Percentiles rank a stretch among this genome's conserved stretches.
Evolutionary conservation across 2,329 filamentous ascomycete species (phyloP).

Genomic region (Calycina herbarum): DNA sequence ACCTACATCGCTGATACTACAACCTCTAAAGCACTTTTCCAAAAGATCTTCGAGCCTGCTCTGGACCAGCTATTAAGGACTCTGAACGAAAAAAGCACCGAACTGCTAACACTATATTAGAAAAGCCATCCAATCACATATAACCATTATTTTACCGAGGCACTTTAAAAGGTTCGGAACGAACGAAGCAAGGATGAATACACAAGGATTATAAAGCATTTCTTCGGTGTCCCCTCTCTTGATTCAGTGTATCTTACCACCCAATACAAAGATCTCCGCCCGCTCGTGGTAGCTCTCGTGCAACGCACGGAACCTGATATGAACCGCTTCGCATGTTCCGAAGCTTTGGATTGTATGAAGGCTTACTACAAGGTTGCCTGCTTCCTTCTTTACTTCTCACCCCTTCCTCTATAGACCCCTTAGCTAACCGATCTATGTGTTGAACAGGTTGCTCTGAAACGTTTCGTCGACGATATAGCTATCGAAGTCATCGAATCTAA

Average conservation of each 20-base stretch:
- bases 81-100: too few relatives aligned
- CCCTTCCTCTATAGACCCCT: constrained; percentile 1
- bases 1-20: too few relatives aligned
- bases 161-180: constrained; percentile 33
- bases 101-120: too few relatives aligned
- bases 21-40: too few relatives aligned
- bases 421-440: constrained; percentile 8
- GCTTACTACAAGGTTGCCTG: constrained; percentile 44
- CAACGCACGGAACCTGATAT: too few relatives aligned
- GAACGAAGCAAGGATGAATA: constrained; percentile 22
- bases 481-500: constrained; percentile 45
- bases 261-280: constrained; percentile 22
- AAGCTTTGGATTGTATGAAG: constrained; percentile 41
- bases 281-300: constrained; percentile 28
- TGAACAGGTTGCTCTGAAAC: constrained; percentile 45
- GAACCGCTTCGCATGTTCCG: too few relatives aligned
- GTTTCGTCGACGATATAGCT: constrained; percentile 46
- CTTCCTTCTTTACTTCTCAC: not conserved
- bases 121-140: too few relatives aligned
- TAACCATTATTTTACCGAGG: constrained; percentile 24
- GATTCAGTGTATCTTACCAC: constrained; percentile 22
- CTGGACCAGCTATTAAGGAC: too few relatives aligned
- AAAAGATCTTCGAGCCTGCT: too few relatives aligned
- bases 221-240: constrained; percentile 30
- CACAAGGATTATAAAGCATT: constrained; percentile 25